phyloP scores from a whole-genome alignment of 192 early-diverging fungal species.

The Spinellus fusiger region DNA sequence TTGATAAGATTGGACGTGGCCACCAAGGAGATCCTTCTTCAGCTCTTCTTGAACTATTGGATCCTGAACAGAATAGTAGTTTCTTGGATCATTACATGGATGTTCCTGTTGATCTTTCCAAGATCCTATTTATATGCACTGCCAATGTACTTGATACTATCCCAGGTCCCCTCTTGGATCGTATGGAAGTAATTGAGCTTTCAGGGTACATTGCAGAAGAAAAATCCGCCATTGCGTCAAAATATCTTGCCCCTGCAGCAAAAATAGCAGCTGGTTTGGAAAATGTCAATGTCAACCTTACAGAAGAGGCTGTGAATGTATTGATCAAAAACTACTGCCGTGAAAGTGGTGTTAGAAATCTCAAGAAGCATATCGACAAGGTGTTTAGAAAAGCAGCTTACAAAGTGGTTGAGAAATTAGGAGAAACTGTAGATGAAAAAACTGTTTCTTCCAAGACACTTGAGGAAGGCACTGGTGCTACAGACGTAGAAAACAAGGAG shows the following conservation, averaged over 20 bases:
- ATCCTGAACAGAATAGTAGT: conserved; percentile 80
- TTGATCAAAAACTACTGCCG: conserved; percentile 72
- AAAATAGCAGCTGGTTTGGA: conserved; percentile 55
- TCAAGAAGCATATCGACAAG: conserved; percentile 67
- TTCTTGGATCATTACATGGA: conserved; percentile 84
- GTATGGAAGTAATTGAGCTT: conserved; percentile 78
- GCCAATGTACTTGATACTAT: conserved; percentile 80
- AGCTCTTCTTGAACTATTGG: conserved; percentile 78
- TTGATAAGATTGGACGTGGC: conserved; percentile 68
- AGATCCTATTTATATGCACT: conserved; percentile 78
- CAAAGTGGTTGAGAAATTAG: neutral
- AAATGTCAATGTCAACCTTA: conserved; percentile 40
- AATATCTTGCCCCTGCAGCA: conserved; percentile 73
- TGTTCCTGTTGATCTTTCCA: conserved; percentile 55
- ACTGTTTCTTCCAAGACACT: conserved; percentile 87
- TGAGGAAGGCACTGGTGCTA: conserved; percentile 39
- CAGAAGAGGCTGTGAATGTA: conserved; percentile 50
- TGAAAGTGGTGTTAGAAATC: conserved; percentile 74
- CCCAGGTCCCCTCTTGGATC: conserved; percentile 70
- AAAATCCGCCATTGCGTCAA: conserved; percentile 72
- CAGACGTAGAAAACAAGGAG: conserved; percentile 11
- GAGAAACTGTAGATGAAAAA: neutral
- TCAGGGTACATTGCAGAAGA: conserved; percentile 82
- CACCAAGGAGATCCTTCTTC: conserved; percentile 72
- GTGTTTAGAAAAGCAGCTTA: conserved; percentile 27